A percentile compares a stretch with the other conserved stretches of the same genome.
Evolutionary conservation across 495 filamentous ascomycete species (phyloP).

Genomic region (Cetradonia linearis): DNA sequence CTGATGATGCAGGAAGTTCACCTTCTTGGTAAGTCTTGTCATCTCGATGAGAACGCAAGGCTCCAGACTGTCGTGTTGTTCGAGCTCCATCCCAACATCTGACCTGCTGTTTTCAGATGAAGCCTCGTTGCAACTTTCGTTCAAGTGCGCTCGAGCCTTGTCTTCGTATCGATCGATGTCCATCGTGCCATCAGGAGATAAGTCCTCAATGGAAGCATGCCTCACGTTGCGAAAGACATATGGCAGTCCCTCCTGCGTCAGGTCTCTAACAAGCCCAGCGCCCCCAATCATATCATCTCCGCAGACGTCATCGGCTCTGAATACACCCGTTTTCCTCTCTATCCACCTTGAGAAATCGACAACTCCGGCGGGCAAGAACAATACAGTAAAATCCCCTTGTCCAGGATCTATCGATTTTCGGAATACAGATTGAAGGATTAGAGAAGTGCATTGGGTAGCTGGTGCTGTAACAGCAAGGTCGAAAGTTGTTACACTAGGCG

Average conservation of each 20-base stretch:
- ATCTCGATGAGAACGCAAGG: conserved; percentile 39
- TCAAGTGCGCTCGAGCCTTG: not conserved
- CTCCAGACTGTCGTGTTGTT: conserved; percentile 22
- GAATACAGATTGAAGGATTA: conserved; percentile 31
- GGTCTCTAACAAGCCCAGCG: conserved; percentile 30
- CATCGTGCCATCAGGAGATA: not conserved
- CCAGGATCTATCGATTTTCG: conserved; percentile 23
- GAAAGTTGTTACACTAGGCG: not conserved
- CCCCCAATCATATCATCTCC: conserved; percentile 4
- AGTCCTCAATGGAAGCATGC: conserved; percentile 15
- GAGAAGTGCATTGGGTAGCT: conserved; percentile 24
- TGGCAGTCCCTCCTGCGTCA: conserved; percentile 18
- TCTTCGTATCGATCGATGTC: not conserved
- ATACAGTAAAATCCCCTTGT: conserved; percentile 29
- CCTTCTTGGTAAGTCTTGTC: conserved; percentile 42
- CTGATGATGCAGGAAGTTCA: conserved; percentile 49
- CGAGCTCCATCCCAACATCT: not conserved
- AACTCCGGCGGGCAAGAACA: conserved; percentile 27
- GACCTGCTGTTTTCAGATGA: not conserved
- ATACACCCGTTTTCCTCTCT: conserved; percentile 2
- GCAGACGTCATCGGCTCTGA: conserved; percentile 5
- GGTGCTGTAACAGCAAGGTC: not conserved
- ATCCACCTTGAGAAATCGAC: conserved; percentile 12
- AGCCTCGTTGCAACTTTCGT: not conserved
- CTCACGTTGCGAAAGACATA: conserved; percentile 25